A percentile compares a stretch with the other conserved stretches of the same genome.
Evolutionary conservation across 768 basidiomycete species (phyloP).

Genomic region (Russula sp.): DNA sequence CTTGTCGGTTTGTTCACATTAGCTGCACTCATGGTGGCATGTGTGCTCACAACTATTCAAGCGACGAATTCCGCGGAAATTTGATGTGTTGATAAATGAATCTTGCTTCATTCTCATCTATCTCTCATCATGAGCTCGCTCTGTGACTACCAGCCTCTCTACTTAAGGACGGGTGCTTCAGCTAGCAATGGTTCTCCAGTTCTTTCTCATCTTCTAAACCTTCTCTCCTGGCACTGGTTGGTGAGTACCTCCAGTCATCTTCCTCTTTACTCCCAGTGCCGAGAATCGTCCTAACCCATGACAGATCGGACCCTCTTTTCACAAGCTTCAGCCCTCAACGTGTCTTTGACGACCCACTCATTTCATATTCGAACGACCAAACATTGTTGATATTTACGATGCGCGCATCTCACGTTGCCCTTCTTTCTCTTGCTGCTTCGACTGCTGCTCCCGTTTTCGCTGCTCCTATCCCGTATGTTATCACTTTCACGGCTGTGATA

Average conservation of each 20-base stretch:
- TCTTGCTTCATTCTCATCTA: no score
- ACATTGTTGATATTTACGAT: neutral
- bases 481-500: neutral
- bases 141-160: neutral
- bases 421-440: slow-evolving; percentile 6
- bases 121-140: neutral
- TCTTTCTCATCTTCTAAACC: slow-evolving; percentile 3
- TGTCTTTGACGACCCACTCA: neutral
- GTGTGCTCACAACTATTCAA: neutral
- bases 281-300: neutral
- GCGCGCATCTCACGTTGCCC: slow-evolving; percentile 2
- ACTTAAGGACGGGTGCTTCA: neutral
- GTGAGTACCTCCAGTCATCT: neutral
- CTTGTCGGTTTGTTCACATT: no score
- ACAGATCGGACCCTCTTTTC: neutral
- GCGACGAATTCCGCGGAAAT: neutral
- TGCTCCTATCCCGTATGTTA: slow-evolving; percentile 10
- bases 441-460: neutral
- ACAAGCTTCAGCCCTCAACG: neutral
- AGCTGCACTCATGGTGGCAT: no score
- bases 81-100: no score
- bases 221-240: slow-evolving; percentile 5
- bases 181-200: neutral
- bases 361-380: neutral
- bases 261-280: neutral